phyloP scores from a whole-genome alignment of 2,329 filamentous ascomycete species.

The Beauveria australis region DNA sequence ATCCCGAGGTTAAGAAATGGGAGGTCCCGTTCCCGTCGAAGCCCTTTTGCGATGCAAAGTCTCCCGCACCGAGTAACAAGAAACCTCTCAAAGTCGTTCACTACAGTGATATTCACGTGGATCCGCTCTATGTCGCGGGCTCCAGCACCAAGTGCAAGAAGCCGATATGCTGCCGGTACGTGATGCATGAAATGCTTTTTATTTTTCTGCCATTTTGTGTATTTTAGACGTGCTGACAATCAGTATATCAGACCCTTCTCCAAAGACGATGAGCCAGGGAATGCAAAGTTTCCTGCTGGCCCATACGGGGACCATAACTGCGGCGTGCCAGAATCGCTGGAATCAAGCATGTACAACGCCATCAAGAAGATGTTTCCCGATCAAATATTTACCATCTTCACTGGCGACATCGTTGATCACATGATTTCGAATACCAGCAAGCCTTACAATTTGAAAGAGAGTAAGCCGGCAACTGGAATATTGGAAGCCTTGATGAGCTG shows the following conservation, averaged over 20 bases:
- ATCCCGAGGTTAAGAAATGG: slow-evolving; percentile 36
- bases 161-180: slow-evolving; percentile 49
- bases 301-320: slow-evolving; percentile 45
- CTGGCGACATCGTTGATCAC: slow-evolving; percentile 50
- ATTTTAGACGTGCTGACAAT: too few relatives aligned
- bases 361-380: slow-evolving; percentile 39
- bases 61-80: slow-evolving; percentile 32
- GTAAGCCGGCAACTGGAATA: slow-evolving; percentile 15
- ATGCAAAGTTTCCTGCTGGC: slow-evolving; percentile 39
- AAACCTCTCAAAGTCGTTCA: slow-evolving; percentile 47
- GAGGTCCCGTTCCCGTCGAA: slow-evolving; percentile 35
- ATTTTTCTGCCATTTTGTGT: not conserved
- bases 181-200: not conserved
- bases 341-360: slow-evolving; percentile 46
- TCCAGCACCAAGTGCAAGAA: slow-evolving; percentile 47
- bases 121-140: slow-evolving; percentile 45
- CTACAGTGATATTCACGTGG: slow-evolving; percentile 54
- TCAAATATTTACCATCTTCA: slow-evolving; percentile 47
- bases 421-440: slow-evolving; percentile 37
- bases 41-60: slow-evolving; percentile 27
- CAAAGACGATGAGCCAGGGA: slow-evolving; percentile 36
- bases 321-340: slow-evolving; percentile 41
- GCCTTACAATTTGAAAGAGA: slow-evolving; percentile 24
- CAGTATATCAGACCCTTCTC: slow-evolving; percentile 32
- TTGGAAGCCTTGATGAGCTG: slow-evolving; percentile 12